phyloP scores from a whole-genome alignment of 2,329 filamentous ascomycete species.

The Colletotrichum salicis region DNA sequence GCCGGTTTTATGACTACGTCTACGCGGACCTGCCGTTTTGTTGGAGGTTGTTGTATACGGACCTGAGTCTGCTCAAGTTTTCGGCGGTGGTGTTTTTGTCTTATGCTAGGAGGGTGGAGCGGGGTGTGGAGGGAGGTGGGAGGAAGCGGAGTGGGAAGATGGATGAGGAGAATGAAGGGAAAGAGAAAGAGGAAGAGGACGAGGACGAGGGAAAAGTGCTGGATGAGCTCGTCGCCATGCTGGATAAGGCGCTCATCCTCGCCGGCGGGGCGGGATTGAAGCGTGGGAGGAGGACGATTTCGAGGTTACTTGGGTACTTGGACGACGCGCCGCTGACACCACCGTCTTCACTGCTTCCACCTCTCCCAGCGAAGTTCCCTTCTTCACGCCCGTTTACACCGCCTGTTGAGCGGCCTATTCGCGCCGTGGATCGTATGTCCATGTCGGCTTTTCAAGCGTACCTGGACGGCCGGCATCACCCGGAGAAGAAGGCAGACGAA shows the following conservation, averaged over 20 bases:
- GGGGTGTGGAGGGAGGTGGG: background rate
- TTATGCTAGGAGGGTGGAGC: background rate
- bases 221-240: slow-evolving; percentile 67
- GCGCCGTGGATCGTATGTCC: slow-evolving; percentile 55
- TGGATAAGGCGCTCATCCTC: slow-evolving; percentile 83
- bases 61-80: slow-evolving; percentile 74
- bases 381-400: slow-evolving; percentile 49
- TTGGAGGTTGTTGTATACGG: slow-evolving; percentile 79
- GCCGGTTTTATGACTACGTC: slow-evolving; percentile 71
- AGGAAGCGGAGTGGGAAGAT: too few species aligned
- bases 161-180: background rate
- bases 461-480: slow-evolving; percentile 54
- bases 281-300: slow-evolving; percentile 63
- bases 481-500: background rate
- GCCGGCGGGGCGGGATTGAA: slow-evolving; percentile 69
- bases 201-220: slow-evolving; percentile 49
- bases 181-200: background rate
- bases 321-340: background rate
- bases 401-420: slow-evolving; percentile 53
- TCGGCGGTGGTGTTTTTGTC: slow-evolving; percentile 30
- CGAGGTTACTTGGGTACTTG: slow-evolving; percentile 42
- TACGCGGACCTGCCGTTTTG: slow-evolving; percentile 73
- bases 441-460: slow-evolving; percentile 71
- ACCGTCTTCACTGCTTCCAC: too few species aligned
- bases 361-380: slow-evolving; percentile 40